Evolutionary conservation across 2,329 filamentous ascomycete species (phyloP), one percentile per base, ranked within the genome.

Genomic region (Trichoderma pleuroti): DNA sequence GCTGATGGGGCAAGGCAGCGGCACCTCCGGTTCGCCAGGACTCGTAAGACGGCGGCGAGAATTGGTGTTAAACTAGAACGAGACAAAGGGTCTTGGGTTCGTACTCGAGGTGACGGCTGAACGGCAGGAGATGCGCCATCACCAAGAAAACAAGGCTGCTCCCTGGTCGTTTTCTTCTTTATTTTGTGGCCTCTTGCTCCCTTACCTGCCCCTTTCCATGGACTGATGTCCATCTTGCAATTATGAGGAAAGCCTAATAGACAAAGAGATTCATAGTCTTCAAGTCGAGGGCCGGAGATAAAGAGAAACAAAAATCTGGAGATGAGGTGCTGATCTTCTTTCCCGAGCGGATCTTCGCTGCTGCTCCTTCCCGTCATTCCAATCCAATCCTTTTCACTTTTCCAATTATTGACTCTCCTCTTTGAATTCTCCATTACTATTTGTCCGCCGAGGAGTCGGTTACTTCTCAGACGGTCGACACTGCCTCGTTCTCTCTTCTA

Each of bases 11-110:
- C 16, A 30, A n/a, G n/a, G 30, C 46, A 56, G 18, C 66, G 66
- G 66, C 66, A 60, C 36, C 66, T 60, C 66, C 66, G 66, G 66
- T 61, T 61, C 56, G 54, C 26, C 28, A 36, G 66, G 12, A n/a
- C 10, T 52, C 26, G 65, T 24, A 46, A 36, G 21, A 49, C 21
- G 39, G 56, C 56, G 39, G 30, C 39, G n/a, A 49, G n/a, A 10
- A n/a, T 16, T 61, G 32, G 52, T 59, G 39, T 30, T 16, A 46
- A 5, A 7, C 36, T 34, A 60, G 30, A 36, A n/a, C 7, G 5
- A 65, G 46, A 54, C 30, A 26, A 52, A 52, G n/a, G 26, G 62
- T n/a, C 62, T 49, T 28, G 30, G 21, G 39, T 52, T 52, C 28
- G 21, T 34, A 36, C 30, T 54, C 21, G 14, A 54, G 56, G 46